Conservation (phyloP, 2,329 filamentous ascomycete genomes). For the Monosporascus cannonballus region DNA sequence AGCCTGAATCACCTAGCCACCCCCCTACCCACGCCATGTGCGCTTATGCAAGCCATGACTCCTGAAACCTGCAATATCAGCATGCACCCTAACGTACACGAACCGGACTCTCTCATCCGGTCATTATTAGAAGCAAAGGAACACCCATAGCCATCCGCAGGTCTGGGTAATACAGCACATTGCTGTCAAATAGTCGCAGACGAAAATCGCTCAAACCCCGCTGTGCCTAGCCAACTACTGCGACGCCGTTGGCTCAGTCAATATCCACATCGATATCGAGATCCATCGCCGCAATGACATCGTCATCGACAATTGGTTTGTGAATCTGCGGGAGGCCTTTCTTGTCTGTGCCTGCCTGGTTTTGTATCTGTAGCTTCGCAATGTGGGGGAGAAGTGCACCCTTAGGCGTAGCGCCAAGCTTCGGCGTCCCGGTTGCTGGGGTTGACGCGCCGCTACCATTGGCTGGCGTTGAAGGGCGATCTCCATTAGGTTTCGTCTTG, state of each 20-base stretch:
- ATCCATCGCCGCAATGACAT: slow-evolving; percentile 84
- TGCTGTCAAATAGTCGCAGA: no score
- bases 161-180: no score
- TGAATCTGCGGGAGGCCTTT: slow-evolving; percentile 64
- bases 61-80: no score
- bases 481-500: slow-evolving; percentile 56
- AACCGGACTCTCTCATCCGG: no score
- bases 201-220: no score
- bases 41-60: no score
- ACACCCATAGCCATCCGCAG: no score
- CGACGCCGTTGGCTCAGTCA: slow-evolving; percentile 29
- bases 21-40: no score
- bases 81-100: no score
- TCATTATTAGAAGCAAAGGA: no score
- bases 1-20: no score
- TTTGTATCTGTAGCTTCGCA: slow-evolving; percentile 47
- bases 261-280: slow-evolving; percentile 90
- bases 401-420: slow-evolving; percentile 33
- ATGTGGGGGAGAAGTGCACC: slow-evolving; percentile 42
- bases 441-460: slow-evolving; percentile 45
- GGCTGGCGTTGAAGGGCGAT: slow-evolving; percentile 42
- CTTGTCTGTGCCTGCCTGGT: slow-evolving; percentile 50
- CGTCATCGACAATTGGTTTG: slow-evolving; percentile 80
- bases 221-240: no score
- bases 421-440: slow-evolving; percentile 48